A percentile compares a stretch with the other conserved stretches of the same genome.
phyloP scores from a whole-genome alignment of 805 yeast species.

The Zygosaccharomyces gambellarensis region DNA sequence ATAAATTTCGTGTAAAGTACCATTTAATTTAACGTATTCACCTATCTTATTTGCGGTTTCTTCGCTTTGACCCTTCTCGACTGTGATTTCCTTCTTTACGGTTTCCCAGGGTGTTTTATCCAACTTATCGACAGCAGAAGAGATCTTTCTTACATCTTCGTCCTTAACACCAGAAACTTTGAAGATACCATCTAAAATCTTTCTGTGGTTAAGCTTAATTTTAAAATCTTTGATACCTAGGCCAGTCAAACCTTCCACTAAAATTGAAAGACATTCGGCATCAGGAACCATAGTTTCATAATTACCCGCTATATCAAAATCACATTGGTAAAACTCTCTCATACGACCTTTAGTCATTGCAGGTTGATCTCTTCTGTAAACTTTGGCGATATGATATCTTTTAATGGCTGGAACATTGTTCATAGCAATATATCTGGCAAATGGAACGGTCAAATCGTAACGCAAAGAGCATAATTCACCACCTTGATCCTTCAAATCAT shows the following conservation, averaged over 20 bases:
- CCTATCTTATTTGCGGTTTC: constrained; percentile 93
- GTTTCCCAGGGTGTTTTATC: constrained; percentile 95
- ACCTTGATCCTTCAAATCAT: constrained; percentile 96
- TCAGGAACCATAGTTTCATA: constrained; percentile 96
- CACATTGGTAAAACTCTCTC: constrained; percentile 99
- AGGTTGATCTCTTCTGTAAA: constrained; percentile 98
- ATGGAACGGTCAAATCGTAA: constrained; percentile 96
- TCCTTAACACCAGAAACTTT: constrained; percentile 90
- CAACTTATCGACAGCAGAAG: constrained; percentile 93
- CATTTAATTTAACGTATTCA: constrained; percentile 79
- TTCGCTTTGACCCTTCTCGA: constrained; percentile 83
- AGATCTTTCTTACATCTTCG: constrained; percentile 88
- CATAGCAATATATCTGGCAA: constrained; percentile 96
- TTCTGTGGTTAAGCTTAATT: constrained; percentile 90
- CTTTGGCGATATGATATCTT: constrained; percentile 96
- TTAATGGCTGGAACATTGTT: constrained; percentile 86
- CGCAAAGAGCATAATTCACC: constrained; percentile 95
- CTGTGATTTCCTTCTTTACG: constrained; percentile 87
- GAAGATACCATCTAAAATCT: constrained; percentile 92
- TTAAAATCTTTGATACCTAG: constrained; percentile 87
- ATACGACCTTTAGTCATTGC: constrained; percentile 99
- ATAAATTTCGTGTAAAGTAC: constrained; percentile 63
- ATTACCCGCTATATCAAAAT: constrained; percentile 91
- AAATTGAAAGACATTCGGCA: constrained; percentile 75
- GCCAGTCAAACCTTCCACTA: constrained; percentile 78